phyloP scores from a whole-genome alignment of 805 yeast species.

The Yarrowia divulgata region DNA sequence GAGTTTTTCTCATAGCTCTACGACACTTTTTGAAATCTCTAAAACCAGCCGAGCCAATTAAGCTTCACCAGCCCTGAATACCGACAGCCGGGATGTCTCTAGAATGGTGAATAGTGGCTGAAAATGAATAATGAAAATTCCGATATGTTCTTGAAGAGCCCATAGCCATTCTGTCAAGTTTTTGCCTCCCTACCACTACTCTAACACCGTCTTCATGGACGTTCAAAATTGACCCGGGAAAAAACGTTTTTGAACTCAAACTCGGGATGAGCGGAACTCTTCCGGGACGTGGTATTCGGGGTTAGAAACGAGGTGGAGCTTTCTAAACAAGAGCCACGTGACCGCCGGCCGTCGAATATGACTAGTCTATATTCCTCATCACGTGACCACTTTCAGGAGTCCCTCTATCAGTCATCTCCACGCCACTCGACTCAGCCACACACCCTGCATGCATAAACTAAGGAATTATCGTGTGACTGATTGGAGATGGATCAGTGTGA shows the following conservation, averaged over 20 bases:
- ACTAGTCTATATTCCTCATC: no score
- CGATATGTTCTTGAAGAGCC: not conserved
- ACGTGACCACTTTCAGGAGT: no score
- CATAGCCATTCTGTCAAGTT: no score
- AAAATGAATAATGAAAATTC: not conserved
- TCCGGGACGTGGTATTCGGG: not conserved
- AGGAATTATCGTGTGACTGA: constrained; percentile 17
- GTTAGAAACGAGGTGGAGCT: no score
- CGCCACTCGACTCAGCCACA: constrained; percentile 21
- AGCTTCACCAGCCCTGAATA: constrained; percentile 12
- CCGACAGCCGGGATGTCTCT: not conserved
- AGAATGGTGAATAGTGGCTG: no score
- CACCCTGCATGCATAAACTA: constrained; percentile 2
- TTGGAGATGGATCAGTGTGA: constrained; percentile 6
- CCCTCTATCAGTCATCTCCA: no score
- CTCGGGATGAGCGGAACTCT: constrained; percentile 15
- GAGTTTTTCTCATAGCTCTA: not conserved
- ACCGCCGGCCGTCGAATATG: no score
- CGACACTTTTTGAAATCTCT: not conserved
- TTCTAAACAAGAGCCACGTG: not conserved
- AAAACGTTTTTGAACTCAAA: not conserved
- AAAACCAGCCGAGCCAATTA: constrained; percentile 9
- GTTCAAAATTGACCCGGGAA: constrained; percentile 14
- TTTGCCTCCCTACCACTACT: no score
- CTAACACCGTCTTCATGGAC: no score